Percentiles rank a stretch among this genome's conserved stretches.
Evolutionary conservation across 2,329 filamentous ascomycete species (phyloP).

Genomic region (Pseudogymnoascus sp.): DNA sequence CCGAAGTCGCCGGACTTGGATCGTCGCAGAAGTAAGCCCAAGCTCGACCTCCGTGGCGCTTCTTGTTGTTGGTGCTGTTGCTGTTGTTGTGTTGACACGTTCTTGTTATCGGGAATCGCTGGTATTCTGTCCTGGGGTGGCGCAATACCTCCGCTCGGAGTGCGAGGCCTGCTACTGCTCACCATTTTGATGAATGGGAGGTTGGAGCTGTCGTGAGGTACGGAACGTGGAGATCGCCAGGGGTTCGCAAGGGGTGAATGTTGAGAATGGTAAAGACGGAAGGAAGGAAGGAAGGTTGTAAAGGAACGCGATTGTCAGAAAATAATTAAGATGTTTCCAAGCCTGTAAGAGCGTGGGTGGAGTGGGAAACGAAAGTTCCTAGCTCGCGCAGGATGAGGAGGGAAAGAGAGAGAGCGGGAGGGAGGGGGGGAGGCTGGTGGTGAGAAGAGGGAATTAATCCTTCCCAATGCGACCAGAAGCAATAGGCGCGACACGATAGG

Average conservation of each 20-base stretch:
- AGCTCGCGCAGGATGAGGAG: not conserved
- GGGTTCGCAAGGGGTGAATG: not conserved
- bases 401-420: not conserved
- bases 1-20: slow-evolving; percentile 59
- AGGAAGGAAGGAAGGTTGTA: not conserved
- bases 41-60: slow-evolving; percentile 37
- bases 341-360: not conserved
- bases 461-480: slow-evolving; percentile 3
- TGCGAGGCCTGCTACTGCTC: slow-evolving; percentile 30
- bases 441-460: slow-evolving; percentile 6
- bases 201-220: slow-evolving; percentile 16
- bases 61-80: slow-evolving; percentile 16
- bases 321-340: slow-evolving; percentile 1
- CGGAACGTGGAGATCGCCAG: not conserved
- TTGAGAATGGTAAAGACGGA: not conserved
- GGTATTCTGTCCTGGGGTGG: slow-evolving; percentile 29
- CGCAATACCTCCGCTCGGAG: slow-evolving; percentile 24
- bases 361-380: not conserved
- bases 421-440: not conserved
- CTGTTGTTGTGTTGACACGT: slow-evolving; percentile 20
- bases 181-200: slow-evolving; percentile 22
- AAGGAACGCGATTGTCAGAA: not conserved
- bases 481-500: not conserved
- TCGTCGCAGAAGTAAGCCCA: slow-evolving; percentile 56
- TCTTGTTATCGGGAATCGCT: slow-evolving; percentile 30